Evolutionary conservation across 345 rosid genomes (phyloP).

Genomic region (Sonneratia caseolaris): DNA sequence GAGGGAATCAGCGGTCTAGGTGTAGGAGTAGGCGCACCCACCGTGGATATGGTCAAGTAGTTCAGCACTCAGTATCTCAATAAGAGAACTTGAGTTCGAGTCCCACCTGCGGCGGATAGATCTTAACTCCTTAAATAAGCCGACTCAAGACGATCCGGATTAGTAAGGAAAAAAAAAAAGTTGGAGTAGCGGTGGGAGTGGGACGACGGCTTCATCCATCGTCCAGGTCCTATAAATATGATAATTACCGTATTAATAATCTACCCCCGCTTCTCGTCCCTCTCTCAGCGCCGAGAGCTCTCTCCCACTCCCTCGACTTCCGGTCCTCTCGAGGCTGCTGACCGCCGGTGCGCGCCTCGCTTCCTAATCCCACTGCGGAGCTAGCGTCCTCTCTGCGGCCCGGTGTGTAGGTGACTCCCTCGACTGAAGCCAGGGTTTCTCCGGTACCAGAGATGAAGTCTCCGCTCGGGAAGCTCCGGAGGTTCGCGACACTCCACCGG

Average conservation of each 20-base stretch:
- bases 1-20: too few relatives aligned
- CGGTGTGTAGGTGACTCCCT: background rate
- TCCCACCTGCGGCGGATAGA: too few relatives aligned
- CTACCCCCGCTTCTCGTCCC: background rate
- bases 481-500: conserved; percentile 61
- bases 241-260: background rate
- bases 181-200: too few relatives aligned
- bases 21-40: too few relatives aligned
- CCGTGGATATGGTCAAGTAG: too few relatives aligned
- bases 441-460: conserved; percentile 54
- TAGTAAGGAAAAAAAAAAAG: too few relatives aligned
- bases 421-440: conserved; percentile 11
- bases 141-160: too few relatives aligned
- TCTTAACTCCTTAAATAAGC: too few relatives aligned
- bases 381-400: background rate
- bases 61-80: too few relatives aligned
- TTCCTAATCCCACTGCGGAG: background rate
- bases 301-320: background rate
- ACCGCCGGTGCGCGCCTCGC: background rate
- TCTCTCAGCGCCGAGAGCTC: background rate
- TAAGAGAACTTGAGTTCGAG: too few relatives aligned
- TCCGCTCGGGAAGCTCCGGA: conserved; percentile 51
- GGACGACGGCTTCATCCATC: too few relatives aligned
- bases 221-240: too few relatives aligned
- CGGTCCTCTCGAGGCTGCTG: background rate